Conservation (phyloP, 495 filamentous ascomycete genomes). For the Immersiella caudata region DNA sequence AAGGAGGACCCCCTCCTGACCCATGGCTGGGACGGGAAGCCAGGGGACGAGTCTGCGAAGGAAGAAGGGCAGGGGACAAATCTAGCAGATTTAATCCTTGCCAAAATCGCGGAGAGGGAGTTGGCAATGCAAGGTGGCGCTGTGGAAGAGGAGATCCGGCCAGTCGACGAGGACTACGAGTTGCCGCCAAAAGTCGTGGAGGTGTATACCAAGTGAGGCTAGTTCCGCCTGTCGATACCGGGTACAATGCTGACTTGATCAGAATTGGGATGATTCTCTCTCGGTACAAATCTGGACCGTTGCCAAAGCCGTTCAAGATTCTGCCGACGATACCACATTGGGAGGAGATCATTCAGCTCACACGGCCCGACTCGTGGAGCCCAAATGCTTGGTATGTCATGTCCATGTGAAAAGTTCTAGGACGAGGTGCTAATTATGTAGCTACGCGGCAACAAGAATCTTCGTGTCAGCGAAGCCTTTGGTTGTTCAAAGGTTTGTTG, state of each 20-base stretch:
- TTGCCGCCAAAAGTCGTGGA: conserved; percentile 90
- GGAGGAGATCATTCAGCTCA: conserved; percentile 65
- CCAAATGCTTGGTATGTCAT: conserved; percentile 57
- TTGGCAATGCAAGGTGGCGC: conserved; percentile 56
- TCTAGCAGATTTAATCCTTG: conserved; percentile 86
- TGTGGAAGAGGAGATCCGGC: conserved; percentile 36
- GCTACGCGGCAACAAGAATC: conserved; percentile 82
- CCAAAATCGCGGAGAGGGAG: conserved; percentile 93
- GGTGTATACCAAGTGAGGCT: conserved; percentile 81
- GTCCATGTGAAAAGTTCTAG: not conserved
- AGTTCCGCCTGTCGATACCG: conserved; percentile 1
- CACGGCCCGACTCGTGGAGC: conserved; percentile 50
- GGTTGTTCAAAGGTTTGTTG: conserved; percentile 78
- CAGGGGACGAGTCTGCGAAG: conserved; percentile 45
- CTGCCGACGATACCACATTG: conserved; percentile 88
- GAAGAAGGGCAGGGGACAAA: conserved; percentile 67
- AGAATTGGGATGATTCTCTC: conserved; percentile 87
- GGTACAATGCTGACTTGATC: conserved; percentile 18
- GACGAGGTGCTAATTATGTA: conserved; percentile 22
- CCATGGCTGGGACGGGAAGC: conserved; percentile 49
- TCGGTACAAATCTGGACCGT: conserved; percentile 89
- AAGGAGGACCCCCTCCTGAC: conserved; percentile 56
- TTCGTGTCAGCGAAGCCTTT: conserved; percentile 80
- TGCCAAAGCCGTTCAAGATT: conserved; percentile 97
- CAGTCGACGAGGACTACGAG: conserved; percentile 76